Evolutionary conservation across 768 basidiomycete species (phyloP), one percentile per base, ranked within the genome.

Genomic region (Pholiota conissans): DNA sequence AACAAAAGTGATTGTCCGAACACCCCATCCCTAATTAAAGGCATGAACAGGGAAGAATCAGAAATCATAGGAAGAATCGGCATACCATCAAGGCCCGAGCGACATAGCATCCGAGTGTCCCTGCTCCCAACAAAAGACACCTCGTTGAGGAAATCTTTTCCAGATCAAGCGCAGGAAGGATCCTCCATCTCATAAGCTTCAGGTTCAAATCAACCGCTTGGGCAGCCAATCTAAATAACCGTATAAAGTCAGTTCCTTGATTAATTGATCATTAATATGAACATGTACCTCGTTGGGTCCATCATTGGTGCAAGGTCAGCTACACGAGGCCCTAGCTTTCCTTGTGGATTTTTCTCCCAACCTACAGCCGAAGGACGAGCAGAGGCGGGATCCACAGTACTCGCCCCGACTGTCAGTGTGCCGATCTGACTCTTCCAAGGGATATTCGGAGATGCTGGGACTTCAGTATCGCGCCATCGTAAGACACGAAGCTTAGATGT

Each of bases 181-280:
- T 94, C 18, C 96, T 84, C 96, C 96, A 98, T 18, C 93, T 84
- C 96, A 99, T 98, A 39, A 99, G 81, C 69, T 98, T 98, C 48
- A 98, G 78, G 68, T 98, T 99, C 37, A 99, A 78, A 73, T 98
- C 95, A n/a, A 98, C 94, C 0, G 97, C 97, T 72, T 99, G 96
- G 61, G 92, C 87, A 0, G 96, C 95, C 4, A 98, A 82, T 63
- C 94, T 94, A 61, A 20, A 30, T 40, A 45, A 24, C 7, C 40
- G 6, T 39, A 5, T 45, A 20, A 46, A 47, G 39, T 29, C 2
- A 45, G 24, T 39, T 8, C 20, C 1, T n/a, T 6, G 30, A 34
- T 20, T 5, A 40, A 14, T 16, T 24, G 4, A 52, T 9, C 5
- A 0, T 2, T 7, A n/a, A 40, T 16, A 29, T 22, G 9, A 45